Evolutionary conservation across 1,139 yeast species (phyloP), one percentile per base, ranked within the genome.

Genomic region (Hyphopichia wangnamkhiaoensis): DNA sequence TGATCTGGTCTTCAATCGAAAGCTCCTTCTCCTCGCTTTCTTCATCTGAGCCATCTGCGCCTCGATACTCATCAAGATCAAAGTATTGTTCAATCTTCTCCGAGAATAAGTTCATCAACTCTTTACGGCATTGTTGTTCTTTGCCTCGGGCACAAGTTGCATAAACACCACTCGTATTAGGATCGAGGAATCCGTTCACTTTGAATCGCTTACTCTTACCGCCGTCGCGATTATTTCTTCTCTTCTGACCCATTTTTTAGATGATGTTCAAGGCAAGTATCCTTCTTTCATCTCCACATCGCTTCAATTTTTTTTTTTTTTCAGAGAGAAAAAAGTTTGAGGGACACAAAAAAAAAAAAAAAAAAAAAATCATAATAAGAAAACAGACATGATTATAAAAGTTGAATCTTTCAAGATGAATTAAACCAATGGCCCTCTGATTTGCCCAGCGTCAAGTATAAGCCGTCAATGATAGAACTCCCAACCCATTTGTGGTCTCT

Each of bases 131-230:
- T 41, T 77, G 80, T 42, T 76, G 73, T 61, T 91, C 96, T 48
- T 83, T 80, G 33, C 87, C 84, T 51, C 96, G 72, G 37, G 79
- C 75, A 60, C 97, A 88, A 0, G 96, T 87, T 17, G 90, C 96
- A 62, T 84, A 93, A 2, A 88, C 70, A 1, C 98, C 96, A 33
- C 84, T 68, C 46, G 95, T 84, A 37, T 82, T 82, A 0, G 96
- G 95, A 53, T 89, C 96, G 17, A 82, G 58, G 42, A 79, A 66
- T 3, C 80, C 80, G 5, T 70, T 61, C 21, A 65, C 56, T 50
- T 73, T 76, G 58, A 68, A 76, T 61, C 71, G 70, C 53, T 75
- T 75, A 37, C 40, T 44, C 24, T 43, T 47, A 1, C 49, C 52
- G 1, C 49, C 53, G 15, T 46, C 46, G 15, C 40, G 31, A 7